Percentiles rank a stretch among this genome's conserved stretches.
Evolutionary conservation across 129 eudicot genomes (phyloP).

Genomic region (Silybum marianum): DNA sequence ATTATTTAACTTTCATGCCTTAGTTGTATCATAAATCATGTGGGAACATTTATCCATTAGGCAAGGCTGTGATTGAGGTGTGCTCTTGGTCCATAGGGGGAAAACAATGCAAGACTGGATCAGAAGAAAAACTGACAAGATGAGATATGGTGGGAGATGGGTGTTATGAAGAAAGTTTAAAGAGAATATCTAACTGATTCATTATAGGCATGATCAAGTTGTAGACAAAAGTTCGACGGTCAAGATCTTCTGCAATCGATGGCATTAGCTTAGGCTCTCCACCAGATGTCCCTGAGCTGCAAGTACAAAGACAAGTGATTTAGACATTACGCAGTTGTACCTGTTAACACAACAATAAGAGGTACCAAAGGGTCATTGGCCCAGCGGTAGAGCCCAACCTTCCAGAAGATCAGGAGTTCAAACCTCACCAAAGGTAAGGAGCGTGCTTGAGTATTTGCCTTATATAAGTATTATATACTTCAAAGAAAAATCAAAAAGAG

Average conservation of each 20-base stretch:
- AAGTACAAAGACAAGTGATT: constrained; percentile 18
- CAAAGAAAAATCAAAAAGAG: neutral
- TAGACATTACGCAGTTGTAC: neutral
- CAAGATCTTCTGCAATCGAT: constrained; percentile 85
- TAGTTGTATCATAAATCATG: neutral
- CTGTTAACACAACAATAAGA: neutral
- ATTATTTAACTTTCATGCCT: neutral
- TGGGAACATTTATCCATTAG: neutral
- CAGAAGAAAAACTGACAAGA: neutral
- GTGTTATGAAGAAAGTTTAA: neutral
- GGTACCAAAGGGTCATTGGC: neutral
- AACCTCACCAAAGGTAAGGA: too few species aligned
- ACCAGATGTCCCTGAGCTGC: constrained; percentile 93
- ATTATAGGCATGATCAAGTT: constrained; percentile 84
- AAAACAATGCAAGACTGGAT: neutral
- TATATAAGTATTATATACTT: neutral
- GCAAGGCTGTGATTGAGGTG: neutral
- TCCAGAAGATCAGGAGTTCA: neutral
- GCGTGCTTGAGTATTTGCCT: neutral
- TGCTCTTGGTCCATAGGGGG: constrained; percentile 14
- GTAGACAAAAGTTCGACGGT: constrained; percentile 80
- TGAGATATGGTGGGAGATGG: neutral
- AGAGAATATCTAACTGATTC: constrained; percentile 54
- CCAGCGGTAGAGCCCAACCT: neutral
- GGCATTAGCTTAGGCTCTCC: constrained; percentile 96